Conservation (phyloP, 2,329 filamentous ascomycete genomes). For the Alternaria triticimaculans region DNA sequence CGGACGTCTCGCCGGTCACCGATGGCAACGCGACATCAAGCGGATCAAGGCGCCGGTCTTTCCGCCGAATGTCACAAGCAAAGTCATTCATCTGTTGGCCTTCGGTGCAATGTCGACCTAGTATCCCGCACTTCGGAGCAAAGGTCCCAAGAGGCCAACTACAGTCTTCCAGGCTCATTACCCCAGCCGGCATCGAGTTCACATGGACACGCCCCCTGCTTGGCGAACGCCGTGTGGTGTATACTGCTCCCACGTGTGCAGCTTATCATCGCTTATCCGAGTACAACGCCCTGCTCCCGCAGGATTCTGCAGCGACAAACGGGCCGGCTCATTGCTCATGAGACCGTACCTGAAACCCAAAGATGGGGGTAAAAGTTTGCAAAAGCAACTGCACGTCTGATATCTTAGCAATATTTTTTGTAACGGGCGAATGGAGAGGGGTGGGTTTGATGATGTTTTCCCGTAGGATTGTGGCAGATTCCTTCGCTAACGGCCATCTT, state of each 20-base stretch:
- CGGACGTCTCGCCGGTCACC: conserved; percentile 12
- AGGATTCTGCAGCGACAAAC: conserved; percentile 7
- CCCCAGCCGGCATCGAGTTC: conserved; percentile 31
- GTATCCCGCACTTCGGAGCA: conserved; percentile 11
- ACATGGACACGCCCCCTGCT: conserved; percentile 41
- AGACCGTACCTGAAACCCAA: conserved; percentile 14
- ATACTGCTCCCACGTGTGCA: conserved; percentile 37
- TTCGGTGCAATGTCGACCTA: conserved; percentile 9
- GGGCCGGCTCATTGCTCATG: conserved; percentile 6
- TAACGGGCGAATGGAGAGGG: conserved; percentile 12
- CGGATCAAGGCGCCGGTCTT: conserved; percentile 8
- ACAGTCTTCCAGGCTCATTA: conserved; percentile 20
- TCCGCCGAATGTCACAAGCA: conserved; percentile 9
- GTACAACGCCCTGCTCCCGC: conserved; percentile 21
- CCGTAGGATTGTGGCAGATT: conserved; percentile 19
- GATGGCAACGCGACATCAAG: conserved; percentile 12
- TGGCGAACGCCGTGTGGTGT: conserved; percentile 29
- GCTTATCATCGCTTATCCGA: conserved; percentile 42
- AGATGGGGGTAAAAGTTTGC: conserved; percentile 12
- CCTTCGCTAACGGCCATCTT: conserved; percentile 11
- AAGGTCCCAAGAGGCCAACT: conserved; percentile 24
- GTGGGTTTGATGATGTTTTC: conserved; percentile 10
- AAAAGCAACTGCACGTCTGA: not conserved
- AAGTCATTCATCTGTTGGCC: conserved; percentile 3
- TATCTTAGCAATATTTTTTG: not conserved